These are phyloP conservation scores for Liriodendron chinense DNA, from an alignment of 164 flowering plant species.

Conservation along the genomic window DNA sequence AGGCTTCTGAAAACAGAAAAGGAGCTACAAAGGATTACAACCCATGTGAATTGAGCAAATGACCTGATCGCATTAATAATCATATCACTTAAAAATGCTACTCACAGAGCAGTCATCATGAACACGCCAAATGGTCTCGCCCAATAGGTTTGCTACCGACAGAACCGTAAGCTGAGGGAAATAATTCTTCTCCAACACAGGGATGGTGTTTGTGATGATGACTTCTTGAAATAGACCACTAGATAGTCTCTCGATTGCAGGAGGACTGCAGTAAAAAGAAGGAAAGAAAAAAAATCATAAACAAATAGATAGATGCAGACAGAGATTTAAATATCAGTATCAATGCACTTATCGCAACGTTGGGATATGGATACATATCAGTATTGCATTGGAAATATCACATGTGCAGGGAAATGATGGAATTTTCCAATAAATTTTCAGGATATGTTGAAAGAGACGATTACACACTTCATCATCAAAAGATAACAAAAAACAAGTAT, in stretches of 20 bases:
- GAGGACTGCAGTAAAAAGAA: conserved; percentile 53
- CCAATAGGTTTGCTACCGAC: conserved; percentile 85
- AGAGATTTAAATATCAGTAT: too few relatives aligned
- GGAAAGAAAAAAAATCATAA: background rate
- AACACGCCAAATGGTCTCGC: conserved; percentile 92
- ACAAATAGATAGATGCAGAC: background rate
- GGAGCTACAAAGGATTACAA: conserved; percentile 6
- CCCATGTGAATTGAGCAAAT: conserved; percentile 5
- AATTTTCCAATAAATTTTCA: too few relatives aligned
- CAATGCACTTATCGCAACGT: too few relatives aligned
- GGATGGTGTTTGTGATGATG: conserved; percentile 83
- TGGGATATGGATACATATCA: too few relatives aligned
- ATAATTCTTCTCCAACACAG: conserved; percentile 66
- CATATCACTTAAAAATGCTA: conserved; percentile 45
- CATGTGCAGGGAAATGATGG: too few relatives aligned
- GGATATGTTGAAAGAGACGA: too few relatives aligned
- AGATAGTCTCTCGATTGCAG: conserved; percentile 81
- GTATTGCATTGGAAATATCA: too few relatives aligned
- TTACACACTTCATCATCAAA: too few relatives aligned
- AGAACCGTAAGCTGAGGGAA: conserved; percentile 80
- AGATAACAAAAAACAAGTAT: too few relatives aligned
- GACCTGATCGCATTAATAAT: conserved; percentile 6
- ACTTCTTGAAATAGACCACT: conserved; percentile 90
- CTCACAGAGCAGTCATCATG: conserved; percentile 98
- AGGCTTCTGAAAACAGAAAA: background rate